Evolutionary conservation across 1,284 basidiomycete genomes (phyloP), one percentile per base, ranked within the genome.

Genomic region (Stygiomarasmius scandens): DNA sequence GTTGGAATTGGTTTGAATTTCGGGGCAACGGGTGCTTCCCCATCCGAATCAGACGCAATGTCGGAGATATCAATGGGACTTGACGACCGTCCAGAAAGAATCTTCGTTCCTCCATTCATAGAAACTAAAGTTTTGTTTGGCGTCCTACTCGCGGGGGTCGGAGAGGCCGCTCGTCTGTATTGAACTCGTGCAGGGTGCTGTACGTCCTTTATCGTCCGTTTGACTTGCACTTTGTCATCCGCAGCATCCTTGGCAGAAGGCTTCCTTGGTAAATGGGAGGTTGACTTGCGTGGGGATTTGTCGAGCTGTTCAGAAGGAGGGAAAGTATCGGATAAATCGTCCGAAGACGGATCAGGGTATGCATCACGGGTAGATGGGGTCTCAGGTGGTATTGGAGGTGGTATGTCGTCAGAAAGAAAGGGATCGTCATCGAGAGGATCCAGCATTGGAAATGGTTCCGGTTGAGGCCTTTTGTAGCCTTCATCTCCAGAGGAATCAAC

Each of bases 231-330:
- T 34, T 27, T 23, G 10, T 20, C 44, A 34, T 12, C 38, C 14
- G 8, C 27, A 6, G 32, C 43, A 52, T 24, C 29, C 10, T 12
- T 23, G 8, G 19, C 12, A 29, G 14, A 27, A 9, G 24, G n/a
- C 9, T 48, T 49, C 25, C 52, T 44, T 6, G 58, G 52, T 27
- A 48, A 27, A 36, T 60, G 58, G 4, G 53, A 47, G n/a, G 34
- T 54, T 14, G 46, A 46, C 27, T 60, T 60, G 16, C 58, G 51
- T 10, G 58, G 55, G 3, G 58, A 56, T 41, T 60, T 60, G 23
- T 54, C 54, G 16, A 56, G 19, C 1, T 45, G 4, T 25, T 29
- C 48, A 24, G 38, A 16, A 20, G 12, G 1, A 32, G 36, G 20
- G 2, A 29, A 27, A 43, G 20, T 9, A 19, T 51, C 38, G 23